These are phyloP conservation scores for Clarireedia sp. DNA, from an alignment of 2,329 filamentous ascomycete species.

Conservation along the genomic window DNA sequence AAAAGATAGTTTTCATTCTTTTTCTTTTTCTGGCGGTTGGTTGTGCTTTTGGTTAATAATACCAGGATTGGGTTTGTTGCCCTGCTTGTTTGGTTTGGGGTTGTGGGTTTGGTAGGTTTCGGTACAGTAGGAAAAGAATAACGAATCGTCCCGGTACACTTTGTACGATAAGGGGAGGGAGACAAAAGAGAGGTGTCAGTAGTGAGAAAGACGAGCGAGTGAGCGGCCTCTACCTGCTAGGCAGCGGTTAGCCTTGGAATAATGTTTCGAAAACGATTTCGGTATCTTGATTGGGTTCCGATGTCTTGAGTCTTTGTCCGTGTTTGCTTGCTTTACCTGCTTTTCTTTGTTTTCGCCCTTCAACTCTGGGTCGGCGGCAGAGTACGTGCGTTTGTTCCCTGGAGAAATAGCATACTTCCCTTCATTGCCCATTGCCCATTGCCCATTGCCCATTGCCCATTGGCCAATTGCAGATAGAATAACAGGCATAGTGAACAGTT, in stretches of 20 bases:
- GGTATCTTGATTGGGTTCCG: not conserved
- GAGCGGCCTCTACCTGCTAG: not conserved
- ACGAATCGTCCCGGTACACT: not conserved
- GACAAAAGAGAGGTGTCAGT: not conserved
- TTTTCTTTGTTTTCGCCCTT: not conserved
- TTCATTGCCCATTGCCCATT: too few relatives aligned
- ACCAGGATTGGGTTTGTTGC: too few relatives aligned
- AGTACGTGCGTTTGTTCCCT: not conserved
- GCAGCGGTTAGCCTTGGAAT: conserved; percentile 1
- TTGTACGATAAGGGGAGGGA: too few relatives aligned
- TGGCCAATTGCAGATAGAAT: not conserved
- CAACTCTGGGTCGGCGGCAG: not conserved
- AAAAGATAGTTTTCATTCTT: too few relatives aligned
- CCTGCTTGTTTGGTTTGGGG: too few relatives aligned
- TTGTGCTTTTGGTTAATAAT: too few relatives aligned
- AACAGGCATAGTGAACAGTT: not conserved
- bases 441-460: not conserved
- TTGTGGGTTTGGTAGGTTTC: too few relatives aligned
- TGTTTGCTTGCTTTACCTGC: not conserved
- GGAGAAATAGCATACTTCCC: not conserved
- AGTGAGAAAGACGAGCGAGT: not conserved
- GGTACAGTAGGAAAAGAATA: not conserved
- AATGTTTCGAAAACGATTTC: not conserved
- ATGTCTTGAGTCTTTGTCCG: not conserved
- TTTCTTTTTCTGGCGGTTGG: too few relatives aligned